Evolutionary conservation across 2,329 filamentous ascomycete species (phyloP).

Genomic region (Cercospora nicotianae): DNA sequence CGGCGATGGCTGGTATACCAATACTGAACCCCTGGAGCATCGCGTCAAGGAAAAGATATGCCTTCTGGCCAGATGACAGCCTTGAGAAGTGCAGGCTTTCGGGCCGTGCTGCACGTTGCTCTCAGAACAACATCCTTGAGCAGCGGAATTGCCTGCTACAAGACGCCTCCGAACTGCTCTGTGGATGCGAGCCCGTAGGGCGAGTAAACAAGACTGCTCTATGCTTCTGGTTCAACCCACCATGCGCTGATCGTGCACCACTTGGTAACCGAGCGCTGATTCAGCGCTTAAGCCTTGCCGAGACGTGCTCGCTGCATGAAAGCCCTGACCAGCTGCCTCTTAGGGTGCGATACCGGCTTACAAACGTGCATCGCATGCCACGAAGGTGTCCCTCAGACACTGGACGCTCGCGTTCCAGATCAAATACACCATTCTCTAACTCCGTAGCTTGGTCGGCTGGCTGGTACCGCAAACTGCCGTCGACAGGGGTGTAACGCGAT

Average conservation of each 20-base stretch:
- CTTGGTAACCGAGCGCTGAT: neutral
- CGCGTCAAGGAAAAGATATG: constrained; percentile 29
- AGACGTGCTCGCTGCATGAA: neutral
- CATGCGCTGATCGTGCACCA: neutral
- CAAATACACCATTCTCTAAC: neutral
- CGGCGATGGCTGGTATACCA: constrained; percentile 45
- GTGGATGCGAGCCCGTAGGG: no score
- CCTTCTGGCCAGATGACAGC: constrained; percentile 25
- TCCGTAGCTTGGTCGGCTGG: neutral
- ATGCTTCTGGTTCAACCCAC: no score
- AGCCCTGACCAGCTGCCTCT: neutral
- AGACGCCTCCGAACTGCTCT: neutral
- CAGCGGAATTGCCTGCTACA: no score
- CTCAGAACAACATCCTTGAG: no score
- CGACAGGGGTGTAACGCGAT: neutral
- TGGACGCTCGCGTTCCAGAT: neutral
- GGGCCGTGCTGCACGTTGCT: neutral
- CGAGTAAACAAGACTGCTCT: neutral
- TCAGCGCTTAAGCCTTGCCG: neutral
- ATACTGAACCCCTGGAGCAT: constrained; percentile 28
- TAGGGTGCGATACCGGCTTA: neutral
- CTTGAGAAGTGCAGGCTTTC: no score
- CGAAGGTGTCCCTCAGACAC: neutral
- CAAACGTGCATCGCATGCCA: neutral
- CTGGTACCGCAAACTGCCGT: neutral